A percentile compares a stretch with the other conserved stretches of the same genome.
Conservation (phyloP, 73 alveolate genomes). For the Paramecium tetraurelia region DNA sequence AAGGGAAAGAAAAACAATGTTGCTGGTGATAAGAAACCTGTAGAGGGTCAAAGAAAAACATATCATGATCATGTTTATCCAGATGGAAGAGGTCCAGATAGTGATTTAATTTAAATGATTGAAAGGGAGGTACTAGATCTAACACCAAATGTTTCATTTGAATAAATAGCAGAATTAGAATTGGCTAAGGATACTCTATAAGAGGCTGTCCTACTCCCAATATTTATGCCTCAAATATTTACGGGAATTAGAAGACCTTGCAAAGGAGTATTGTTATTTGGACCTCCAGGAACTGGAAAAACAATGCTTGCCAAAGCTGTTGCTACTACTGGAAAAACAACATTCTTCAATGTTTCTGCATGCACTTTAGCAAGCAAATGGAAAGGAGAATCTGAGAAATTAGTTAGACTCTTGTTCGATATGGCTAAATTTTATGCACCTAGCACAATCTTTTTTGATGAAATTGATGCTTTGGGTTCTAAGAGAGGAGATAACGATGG, state of each 20-base stretch:
- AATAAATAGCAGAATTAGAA: constrained; percentile 98
- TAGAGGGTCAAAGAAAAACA: constrained; percentile 28
- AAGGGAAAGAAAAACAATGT: constrained; percentile 52
- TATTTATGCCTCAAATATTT: constrained; percentile 94
- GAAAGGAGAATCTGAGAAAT: constrained; percentile 99
- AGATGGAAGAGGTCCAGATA: constrained; percentile 66
- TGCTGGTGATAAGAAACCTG: constrained; percentile 25
- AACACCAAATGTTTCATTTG: constrained; percentile 88
- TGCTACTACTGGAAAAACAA: constrained; percentile 88
- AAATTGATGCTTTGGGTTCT: constrained; percentile 90
- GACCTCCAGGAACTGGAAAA: constrained; percentile 99
- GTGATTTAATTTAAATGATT: constrained; percentile 86
- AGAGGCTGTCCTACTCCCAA: constrained; percentile 97
- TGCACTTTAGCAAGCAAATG: constrained; percentile 96
- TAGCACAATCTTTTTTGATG: constrained; percentile 96
- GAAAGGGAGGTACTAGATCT: constrained; percentile 92
- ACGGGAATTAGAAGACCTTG: constrained; percentile 97
- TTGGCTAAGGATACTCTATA: constrained; percentile 93
- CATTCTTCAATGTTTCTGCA: constrained; percentile 95
- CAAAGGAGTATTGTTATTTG: constrained; percentile 94
- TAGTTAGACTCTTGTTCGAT: constrained; percentile 90
- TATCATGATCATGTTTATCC: constrained; percentile 62
- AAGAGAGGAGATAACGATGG: constrained; percentile 85
- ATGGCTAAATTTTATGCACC: constrained; percentile 99
- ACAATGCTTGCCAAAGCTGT: constrained; percentile 98